Base-by-base conservation (phyloP, 2,329 filamentous ascomycete genomes). In the Zopfia rhizophila region DNA sequence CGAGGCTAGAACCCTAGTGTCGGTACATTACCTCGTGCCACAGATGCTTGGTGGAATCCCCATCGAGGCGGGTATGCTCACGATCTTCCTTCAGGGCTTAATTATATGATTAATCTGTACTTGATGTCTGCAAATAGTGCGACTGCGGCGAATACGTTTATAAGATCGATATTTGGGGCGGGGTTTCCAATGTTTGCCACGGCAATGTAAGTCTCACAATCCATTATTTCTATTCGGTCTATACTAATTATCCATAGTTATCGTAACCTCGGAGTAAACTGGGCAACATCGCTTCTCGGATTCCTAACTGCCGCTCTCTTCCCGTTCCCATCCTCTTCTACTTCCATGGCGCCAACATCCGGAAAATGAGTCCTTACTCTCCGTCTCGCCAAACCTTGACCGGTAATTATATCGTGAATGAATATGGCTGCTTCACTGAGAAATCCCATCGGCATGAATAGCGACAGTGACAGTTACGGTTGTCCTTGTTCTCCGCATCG, bases 101-200 rank as follows among this genome's bases (percentile, higher is more conserved):
- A 73, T 48, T 79, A 78, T 53, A 68, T 78, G 31, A 71, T 79
- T 36, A 75, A 78, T 48, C 69, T 72, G 8, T 78, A 78, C 45
- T 46, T 71, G 6, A 64, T 69, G 54, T 53, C 68, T 35, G 65
- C 66, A 6, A 70, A 70, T 31, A 45, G 38, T n/a, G 60, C 55
- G 6, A 52, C 63, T 17, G 60, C 55, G 7, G 58, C 49, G 8
- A 63, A 61, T 36, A 63, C 60, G 2, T 54, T 63, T 24, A 3
- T 63, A 24, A 32, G 61, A 7, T 51, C 47, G 28, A 30, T 52
- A 3, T 52, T 59, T 19, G 60, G 53, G 4, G 56, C 54, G 5
- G 56, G 52, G 1, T 63, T 65, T 39, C 57, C 58, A 4, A 19
- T 60, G 4, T 60, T 61, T 21, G 51, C 55, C 3, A 37, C 45